Conservation (phyloP, 2,329 filamentous ascomycete species). For the Aspergillus calidoustus region DNA sequence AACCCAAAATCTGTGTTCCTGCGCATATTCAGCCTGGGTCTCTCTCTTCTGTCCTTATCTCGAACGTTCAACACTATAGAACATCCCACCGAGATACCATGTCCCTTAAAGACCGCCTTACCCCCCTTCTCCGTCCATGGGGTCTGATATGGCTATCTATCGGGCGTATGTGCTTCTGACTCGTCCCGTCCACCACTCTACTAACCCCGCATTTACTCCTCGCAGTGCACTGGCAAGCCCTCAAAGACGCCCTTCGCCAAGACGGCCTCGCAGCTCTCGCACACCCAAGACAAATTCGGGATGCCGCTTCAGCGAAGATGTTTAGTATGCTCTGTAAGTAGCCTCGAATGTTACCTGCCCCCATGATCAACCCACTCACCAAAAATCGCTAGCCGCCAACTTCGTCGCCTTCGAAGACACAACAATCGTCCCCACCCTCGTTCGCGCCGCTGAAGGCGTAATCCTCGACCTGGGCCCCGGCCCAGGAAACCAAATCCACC, state of each 20-base stretch:
- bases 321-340: slow-evolving; percentile 24
- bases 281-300: slow-evolving; percentile 19
- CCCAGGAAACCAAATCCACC: slow-evolving; percentile 49
- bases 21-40: no score
- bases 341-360: neutral
- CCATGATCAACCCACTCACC: neutral
- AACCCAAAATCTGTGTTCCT: neutral
- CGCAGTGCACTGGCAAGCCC: slow-evolving; percentile 26
- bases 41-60: no score
- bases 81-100: neutral
- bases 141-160: slow-evolving; percentile 26
- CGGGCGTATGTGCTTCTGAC: slow-evolving; percentile 8
- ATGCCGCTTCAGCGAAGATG: slow-evolving; percentile 26
- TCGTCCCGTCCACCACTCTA: neutral
- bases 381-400: neutral
- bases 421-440: slow-evolving; percentile 38
- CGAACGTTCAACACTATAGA: neutral
- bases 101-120: slow-evolving; percentile 18
- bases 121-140: slow-evolving; percentile 21
- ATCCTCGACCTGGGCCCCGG: slow-evolving; percentile 54
- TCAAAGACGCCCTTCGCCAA: slow-evolving; percentile 22
- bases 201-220: neutral
- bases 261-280: slow-evolving; percentile 23
- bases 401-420: slow-evolving; percentile 43
- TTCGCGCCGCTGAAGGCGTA: slow-evolving; percentile 36